Evolutionary conservation across 371 early-diverging fungal genomes (phyloP), one percentile per base, ranked within the genome.

Genomic region (Mucor mucedo): DNA sequence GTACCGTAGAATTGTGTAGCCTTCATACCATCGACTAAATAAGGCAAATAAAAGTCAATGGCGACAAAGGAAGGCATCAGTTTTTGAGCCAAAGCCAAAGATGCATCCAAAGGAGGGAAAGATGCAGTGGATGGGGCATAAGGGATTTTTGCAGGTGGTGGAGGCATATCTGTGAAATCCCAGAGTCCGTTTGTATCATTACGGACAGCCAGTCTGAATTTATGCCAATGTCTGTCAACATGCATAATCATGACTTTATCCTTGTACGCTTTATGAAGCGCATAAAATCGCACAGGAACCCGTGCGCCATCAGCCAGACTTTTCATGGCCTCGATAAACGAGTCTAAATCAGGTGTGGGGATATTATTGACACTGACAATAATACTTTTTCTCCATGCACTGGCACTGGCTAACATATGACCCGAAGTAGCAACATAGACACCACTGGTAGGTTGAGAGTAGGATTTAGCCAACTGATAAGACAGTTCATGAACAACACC

Each of bases 141-240:
- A 3, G 79, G 69, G n/a, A 68, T 71, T 0, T 73, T 69, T 0
- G 77, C 66, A 2, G 85, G 82, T 5, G 93, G 87, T 1, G 83
- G 83, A 4, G 87, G 86, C 69, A 95, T 82, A 21, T 89, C 84
- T 2, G 74, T 77, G 77, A 85, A 93, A 52, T 88, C 86, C 98
- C 98, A 97, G 11, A 85, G 71, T 0, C 96, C 97, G 1, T 93
- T 91, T 0, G 40, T 5, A 14, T 63, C 92, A 71, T 95, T 91
- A 60, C 98, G 86, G 2, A 77, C 70, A 33, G 91, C 93, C 66
- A 93, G 49, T 55, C 92, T 80, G 72, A 92, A 91, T 14, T 81
- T 80, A 62, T 90, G 87, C 97, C 97, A 97, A 63, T 91, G 93
- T 53, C 93, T 81, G 58, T 94, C 92, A 2, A 95, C 88, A 58